Base-by-base conservation (phyloP, 345 rosid species). In the Litchi chinensis region DNA sequence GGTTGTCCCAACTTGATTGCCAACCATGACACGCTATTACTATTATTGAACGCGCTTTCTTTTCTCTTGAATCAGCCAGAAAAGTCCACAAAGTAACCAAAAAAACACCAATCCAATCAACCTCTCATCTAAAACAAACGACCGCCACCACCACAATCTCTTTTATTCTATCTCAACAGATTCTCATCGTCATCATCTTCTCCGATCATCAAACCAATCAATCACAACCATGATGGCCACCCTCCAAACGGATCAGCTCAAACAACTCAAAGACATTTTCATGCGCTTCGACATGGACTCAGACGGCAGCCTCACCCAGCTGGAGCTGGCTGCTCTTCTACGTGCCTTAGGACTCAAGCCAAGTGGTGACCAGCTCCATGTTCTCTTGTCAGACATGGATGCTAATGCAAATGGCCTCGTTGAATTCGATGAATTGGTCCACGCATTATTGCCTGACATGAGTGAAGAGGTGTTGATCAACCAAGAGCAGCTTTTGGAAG, bases 271-370 rank as follows among this genome's bases (percentile, higher is more conserved):
- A 82, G 97, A 88, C 86, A 93, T 95, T 65, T 95, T 95, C 90
- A 69, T n/a, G 48, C 92, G 92, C 5, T 95, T 95, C 83, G 97
- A 95, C 89, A 91, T 93, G 98, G 95, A 95, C 80, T 69, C 88
- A 15, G 95, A 92, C 74, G 97, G 93, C 73, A 93, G 93, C 89
- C 86, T 93, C 7, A 93, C 97, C 1, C 93, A 88, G 68, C 93
- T 95, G 0, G 99, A 93, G 72, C 92, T 95, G 56, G 99, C 96
- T 16, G 96, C 99, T 8, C 95, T 95, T 66, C 89, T 95, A 40
- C 93, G 98, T 10, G 90, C 99, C 46, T 81, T 93, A 19, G 98
- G 99, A 10, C 88, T 93, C 73, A 95, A 92, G 82, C 97, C 99
- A 0, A 80, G 87, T 2, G 97, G 97, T 5, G 98, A 96, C 74